These are phyloP conservation scores for Neonectria neomacrospora DNA, from an alignment of 2,329 filamentous ascomycete genomes.

Conservation along the genomic window DNA sequence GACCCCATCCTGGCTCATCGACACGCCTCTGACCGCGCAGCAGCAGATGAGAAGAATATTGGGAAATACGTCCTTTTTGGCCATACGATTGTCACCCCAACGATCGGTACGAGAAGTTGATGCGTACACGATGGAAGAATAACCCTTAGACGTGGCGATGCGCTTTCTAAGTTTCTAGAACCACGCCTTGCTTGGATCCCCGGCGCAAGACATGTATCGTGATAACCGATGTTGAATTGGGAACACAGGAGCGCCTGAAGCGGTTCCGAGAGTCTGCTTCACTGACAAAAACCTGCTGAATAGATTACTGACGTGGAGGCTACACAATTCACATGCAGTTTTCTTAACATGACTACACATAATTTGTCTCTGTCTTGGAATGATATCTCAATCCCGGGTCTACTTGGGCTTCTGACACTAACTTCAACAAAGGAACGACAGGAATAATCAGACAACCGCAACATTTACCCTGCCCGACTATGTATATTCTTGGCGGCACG, in stretches of 20 bases:
- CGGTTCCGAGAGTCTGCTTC: background rate
- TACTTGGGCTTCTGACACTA: background rate
- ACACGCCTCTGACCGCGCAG: constrained; percentile 9
- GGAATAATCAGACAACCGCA: background rate
- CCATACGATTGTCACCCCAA: background rate
- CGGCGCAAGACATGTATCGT: constrained; percentile 6
- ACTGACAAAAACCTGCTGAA: background rate
- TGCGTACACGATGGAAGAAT: background rate
- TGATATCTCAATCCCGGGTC: background rate
- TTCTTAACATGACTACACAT: background rate
- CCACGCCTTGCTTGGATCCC: constrained; percentile 7
- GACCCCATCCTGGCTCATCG: background rate
- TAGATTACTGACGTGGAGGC: background rate
- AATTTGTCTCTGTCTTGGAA: background rate
- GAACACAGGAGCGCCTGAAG: background rate
- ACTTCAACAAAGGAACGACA: constrained; percentile 2
- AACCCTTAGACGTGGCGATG: constrained; percentile 2
- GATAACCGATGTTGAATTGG: constrained; percentile 14
- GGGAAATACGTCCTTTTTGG: background rate
- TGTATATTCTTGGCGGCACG: background rate
- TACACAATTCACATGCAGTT: background rate
- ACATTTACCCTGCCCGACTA: background rate
- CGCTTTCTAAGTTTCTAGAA: constrained; percentile 2
- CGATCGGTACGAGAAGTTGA: background rate
- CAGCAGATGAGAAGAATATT: constrained; percentile 9